phyloP scores from a whole-genome alignment of 176 grass and related monocot genomes.

The Ananas comosus region DNA sequence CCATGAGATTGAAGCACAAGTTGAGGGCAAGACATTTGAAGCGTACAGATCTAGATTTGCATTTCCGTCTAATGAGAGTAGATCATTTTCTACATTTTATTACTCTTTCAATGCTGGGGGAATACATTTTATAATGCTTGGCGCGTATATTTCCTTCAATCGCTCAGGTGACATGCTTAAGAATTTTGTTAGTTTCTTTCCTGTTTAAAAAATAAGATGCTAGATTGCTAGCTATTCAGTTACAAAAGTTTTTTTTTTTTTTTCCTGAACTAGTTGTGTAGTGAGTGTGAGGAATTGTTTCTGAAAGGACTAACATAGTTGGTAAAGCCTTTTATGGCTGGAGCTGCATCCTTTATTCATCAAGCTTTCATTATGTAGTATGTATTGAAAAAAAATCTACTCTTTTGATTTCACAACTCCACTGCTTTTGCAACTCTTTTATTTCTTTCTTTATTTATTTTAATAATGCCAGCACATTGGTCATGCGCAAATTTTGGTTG shows the following conservation, averaged over 20 bases:
- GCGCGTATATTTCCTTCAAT: conserved; percentile 43
- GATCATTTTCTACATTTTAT: conserved; percentile 71
- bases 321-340: no score
- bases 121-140: conserved; percentile 90
- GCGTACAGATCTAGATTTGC: conserved; percentile 71
- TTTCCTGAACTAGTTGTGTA: no score
- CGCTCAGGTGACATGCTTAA: conserved; percentile 30
- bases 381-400: no score
- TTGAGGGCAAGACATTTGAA: conserved; percentile 43
- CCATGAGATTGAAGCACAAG: conserved; percentile 70
- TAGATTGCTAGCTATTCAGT: background rate
- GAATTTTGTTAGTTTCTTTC: background rate
- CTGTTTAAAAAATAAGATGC: background rate
- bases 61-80: conserved; percentile 53
- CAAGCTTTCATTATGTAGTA: no score
- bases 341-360: no score
- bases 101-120: conserved; percentile 78
- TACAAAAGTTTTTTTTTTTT: no score
- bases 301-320: no score
- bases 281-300: no score
- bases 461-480: background rate
- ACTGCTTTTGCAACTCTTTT: background rate
- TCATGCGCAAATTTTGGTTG: background rate
- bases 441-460: background rate
- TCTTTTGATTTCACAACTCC: no score